Evolutionary conservation across 2,329 filamentous ascomycete species (phyloP).

Genomic region (Nothophoma quercina): DNA sequence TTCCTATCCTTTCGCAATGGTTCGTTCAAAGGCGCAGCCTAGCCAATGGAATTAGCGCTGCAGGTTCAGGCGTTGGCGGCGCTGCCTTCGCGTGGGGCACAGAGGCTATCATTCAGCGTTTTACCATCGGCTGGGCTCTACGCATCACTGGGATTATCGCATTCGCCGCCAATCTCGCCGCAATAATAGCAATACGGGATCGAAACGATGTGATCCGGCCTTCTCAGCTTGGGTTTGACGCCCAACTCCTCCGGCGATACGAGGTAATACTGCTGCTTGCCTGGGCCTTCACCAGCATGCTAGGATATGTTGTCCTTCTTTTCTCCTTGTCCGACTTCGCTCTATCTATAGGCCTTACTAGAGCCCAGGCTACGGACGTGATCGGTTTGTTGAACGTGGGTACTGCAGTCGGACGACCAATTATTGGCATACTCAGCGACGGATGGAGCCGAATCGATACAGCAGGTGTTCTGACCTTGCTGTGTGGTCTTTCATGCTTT

Average conservation of each 20-base stretch:
- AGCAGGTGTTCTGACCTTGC: conserved; percentile 51
- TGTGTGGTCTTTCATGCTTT: conserved; percentile 49
- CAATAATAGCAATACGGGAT: conserved; percentile 42
- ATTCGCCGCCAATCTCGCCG: conserved; percentile 38
- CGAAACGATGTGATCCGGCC: conserved; percentile 46
- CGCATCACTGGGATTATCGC: conserved; percentile 47
- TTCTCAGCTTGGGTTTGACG: conserved; percentile 46
- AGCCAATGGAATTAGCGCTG: conserved; percentile 51
- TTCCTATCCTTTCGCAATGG: conserved; percentile 53
- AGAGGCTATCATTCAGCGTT: conserved; percentile 47
- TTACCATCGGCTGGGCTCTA: conserved; percentile 53
- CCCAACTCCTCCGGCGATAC: conserved; percentile 45
- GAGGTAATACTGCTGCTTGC: conserved; percentile 49
- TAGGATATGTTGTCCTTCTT: conserved; percentile 59
- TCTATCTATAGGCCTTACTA: conserved; percentile 51
- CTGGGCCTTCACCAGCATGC: conserved; percentile 56
- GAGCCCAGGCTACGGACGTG: conserved; percentile 50
- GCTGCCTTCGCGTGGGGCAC: conserved; percentile 43
- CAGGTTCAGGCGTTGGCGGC: conserved; percentile 54
- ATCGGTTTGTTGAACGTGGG: conserved; percentile 58
- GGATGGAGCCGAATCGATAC: conserved; percentile 53
- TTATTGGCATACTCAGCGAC: conserved; percentile 57
- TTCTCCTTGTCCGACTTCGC: conserved; percentile 59
- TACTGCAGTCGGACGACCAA: conserved; percentile 56
- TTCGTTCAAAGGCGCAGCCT: conserved; percentile 51